Evolutionary conservation across 805 yeast genomes (phyloP).

Genomic region (Pichia phayaonensis): DNA sequence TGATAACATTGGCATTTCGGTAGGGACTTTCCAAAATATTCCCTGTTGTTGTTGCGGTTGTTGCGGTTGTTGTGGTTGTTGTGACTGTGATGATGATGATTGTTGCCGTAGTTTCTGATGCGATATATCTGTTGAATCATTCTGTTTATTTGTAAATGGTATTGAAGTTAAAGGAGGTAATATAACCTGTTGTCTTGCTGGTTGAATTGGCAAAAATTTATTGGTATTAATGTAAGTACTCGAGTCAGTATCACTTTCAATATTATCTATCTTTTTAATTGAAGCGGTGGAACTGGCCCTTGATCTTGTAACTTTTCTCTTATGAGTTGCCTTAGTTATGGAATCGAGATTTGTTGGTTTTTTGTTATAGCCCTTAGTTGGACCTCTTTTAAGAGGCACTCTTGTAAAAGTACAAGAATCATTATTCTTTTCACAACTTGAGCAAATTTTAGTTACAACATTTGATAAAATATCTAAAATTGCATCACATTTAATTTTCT

Average conservation of each 20-base stretch:
- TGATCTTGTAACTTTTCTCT: background rate
- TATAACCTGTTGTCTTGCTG: slow-evolving; percentile 15
- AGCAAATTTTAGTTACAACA: slow-evolving; percentile 46
- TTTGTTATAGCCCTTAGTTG: slow-evolving; percentile 55
- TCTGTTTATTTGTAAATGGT: background rate
- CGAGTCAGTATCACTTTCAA: background rate
- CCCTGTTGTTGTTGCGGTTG: slow-evolving; percentile 14
- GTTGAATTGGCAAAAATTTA: background rate
- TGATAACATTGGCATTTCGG: slow-evolving; percentile 40
- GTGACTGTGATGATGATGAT: slow-evolving; percentile 11
- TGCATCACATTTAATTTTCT: slow-evolving; percentile 68
- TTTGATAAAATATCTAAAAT: slow-evolving; percentile 37
- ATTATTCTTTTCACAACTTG: slow-evolving; percentile 52
- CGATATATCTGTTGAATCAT: background rate
- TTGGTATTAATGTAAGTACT: background rate
- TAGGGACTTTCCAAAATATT: slow-evolving; percentile 55
- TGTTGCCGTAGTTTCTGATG: slow-evolving; percentile 9
- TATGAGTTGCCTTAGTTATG: slow-evolving; percentile 1
- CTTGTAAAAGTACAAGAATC: slow-evolving; percentile 64
- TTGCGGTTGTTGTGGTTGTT: slow-evolving; percentile 18
- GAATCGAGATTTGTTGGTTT: background rate
- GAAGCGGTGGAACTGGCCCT: background rate
- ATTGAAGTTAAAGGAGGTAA: slow-evolving; percentile 21
- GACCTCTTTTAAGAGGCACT: slow-evolving; percentile 72
- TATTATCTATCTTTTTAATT: background rate